These are phyloP conservation scores for Hymenoscyphus occultus DNA, from an alignment of 2,329 filamentous ascomycete species.

Conservation along the genomic window DNA sequence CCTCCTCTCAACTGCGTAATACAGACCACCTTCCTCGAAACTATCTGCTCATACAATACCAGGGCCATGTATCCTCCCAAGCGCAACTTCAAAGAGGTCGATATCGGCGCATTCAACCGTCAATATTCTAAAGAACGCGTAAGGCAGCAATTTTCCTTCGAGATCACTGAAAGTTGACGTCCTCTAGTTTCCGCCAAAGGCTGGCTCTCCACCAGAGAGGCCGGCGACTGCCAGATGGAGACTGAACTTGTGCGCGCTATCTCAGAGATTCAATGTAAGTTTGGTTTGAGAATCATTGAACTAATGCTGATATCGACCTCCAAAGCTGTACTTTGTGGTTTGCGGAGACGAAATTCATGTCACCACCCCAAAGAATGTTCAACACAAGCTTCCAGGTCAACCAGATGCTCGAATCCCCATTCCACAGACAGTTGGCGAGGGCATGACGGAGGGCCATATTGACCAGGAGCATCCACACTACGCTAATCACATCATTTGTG, in stretches of 20 bases:
- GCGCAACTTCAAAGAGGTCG: conserved; percentile 15
- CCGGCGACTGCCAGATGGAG: conserved; percentile 38
- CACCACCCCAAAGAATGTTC: conserved; percentile 49
- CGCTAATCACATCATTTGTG: conserved; percentile 67
- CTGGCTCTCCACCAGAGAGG: background rate
- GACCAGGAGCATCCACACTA: conserved; percentile 51
- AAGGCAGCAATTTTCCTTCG: conserved; percentile 5
- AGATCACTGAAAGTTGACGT: background rate
- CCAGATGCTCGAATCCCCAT: conserved; percentile 52
- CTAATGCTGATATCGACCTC: conserved; percentile 7
- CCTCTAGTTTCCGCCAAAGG: conserved; percentile 8
- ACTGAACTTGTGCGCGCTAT: conserved; percentile 57
- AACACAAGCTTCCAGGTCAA: conserved; percentile 46
- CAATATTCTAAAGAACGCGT: conserved; percentile 17
- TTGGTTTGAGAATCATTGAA: background rate
- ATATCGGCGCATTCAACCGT: conserved; percentile 19
- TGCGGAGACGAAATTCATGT: conserved; percentile 57
- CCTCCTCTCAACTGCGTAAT: background rate
- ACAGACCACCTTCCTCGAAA: background rate
- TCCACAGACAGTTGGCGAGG: conserved; percentile 39
- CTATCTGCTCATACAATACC: background rate
- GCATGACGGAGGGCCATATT: conserved; percentile 52
- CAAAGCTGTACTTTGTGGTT: conserved; percentile 58
- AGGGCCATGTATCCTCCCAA: background rate
- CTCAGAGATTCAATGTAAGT: conserved; percentile 54